Conservation (phyloP, 108 stramenopile species). For the Discostella stelligeroides region DNA sequence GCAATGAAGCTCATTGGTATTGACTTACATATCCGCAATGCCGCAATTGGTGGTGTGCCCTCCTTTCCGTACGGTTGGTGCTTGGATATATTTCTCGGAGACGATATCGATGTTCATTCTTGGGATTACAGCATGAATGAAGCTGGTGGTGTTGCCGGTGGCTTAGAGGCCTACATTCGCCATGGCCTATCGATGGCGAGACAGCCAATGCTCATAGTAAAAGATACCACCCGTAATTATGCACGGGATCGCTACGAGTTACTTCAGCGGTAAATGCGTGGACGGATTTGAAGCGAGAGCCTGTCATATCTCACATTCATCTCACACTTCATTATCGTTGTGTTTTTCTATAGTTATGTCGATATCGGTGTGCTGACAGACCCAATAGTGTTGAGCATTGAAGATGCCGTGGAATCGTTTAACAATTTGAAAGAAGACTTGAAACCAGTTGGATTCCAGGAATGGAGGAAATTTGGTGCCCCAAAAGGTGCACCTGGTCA, state of each 20-base stretch:
- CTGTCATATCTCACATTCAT: not conserved
- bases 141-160: conserved; percentile 45
- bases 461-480: conserved; percentile 72
- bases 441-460: conserved; percentile 59
- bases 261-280: conserved; percentile 18
- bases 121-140: conserved; percentile 87
- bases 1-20: conserved; percentile 46
- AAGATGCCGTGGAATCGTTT: conserved; percentile 52
- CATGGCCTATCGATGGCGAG: conserved; percentile 31
- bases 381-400: conserved; percentile 54
- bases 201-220: conserved; percentile 68
- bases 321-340: not conserved
- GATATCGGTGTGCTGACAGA: conserved; percentile 34
- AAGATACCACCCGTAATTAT: conserved; percentile 49
- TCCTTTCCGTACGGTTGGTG: conserved; percentile 80
- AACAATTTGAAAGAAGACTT: conserved; percentile 41
- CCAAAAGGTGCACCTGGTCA: conserved; percentile 69
- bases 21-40: conserved; percentile 57
- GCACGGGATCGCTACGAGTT: conserved; percentile 42
- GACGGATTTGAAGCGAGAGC: not conserved
- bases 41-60: conserved; percentile 75
- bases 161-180: conserved; percentile 65
- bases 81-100: conserved; percentile 60
- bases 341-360: conserved; percentile 19
- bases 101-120: conserved; percentile 58